Evolutionary conservation across 106 monocot species (phyloP), one percentile per base, ranked within the genome.

Genomic region (Dioscorea zingiberensis): DNA sequence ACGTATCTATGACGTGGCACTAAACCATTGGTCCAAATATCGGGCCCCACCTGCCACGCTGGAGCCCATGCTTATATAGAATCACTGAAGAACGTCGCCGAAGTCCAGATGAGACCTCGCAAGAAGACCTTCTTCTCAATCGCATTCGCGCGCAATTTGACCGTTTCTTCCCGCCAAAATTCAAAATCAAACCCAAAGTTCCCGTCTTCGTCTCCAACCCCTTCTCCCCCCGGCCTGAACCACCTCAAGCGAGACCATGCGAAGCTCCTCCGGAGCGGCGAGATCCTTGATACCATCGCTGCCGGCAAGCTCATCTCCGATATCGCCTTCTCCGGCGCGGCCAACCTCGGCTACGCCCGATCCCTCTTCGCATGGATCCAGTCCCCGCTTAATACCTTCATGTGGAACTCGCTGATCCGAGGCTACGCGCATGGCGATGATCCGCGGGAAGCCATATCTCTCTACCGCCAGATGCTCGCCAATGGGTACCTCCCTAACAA

Each of bases 401-500:
- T 58, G 44, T 66, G 59, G 69, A 77, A 82, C 69, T 73, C 77
- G 61, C 8, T 66, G 21, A 68, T 77, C 58, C 70, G 73, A 49
- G 69, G 62, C 44, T 74, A 68, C 77, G 76, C 89, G 38, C 79
- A 72, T 48, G 45, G 82, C 67, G 29, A 68, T 2, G 44, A 21
- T 69, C 85, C 85, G 6, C 13, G 14, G 0, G 53, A 68, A 7
- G 60, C 89, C 47, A 13, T 89, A 44, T 3, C 25, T 30, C 56
- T 80, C 23, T 85, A 65, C 59, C 65, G 62, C 49, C 66, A 30
- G 24, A 85, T 85, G 82, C 79, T 82, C 2, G 48, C 55, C 22
- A 11, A 48, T 1, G 68, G 49, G 22, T 69, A 44, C 62, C 44
- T 11, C 13, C 89, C 89, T 19, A 85, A 90, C 71, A 85, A 85